These are phyloP conservation scores for Trifolium fragiferum DNA, from an alignment of 306 rosid species.

Conservation along the genomic window DNA sequence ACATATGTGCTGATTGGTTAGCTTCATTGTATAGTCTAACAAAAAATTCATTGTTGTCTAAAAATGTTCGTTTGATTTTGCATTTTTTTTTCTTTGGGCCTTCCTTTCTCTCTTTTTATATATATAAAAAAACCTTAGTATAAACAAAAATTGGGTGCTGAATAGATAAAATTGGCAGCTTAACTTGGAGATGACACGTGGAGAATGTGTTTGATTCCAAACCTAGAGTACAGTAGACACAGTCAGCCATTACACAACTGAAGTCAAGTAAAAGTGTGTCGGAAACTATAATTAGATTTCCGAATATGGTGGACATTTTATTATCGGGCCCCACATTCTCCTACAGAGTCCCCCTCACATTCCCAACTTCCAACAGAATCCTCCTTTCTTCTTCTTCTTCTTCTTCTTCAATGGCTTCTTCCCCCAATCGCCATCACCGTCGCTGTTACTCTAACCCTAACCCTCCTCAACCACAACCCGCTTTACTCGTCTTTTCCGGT, in stretches of 20 bases:
- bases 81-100: too few species aligned
- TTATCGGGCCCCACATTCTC: slow-evolving; percentile 55
- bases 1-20: too few species aligned
- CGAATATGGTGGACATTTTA: slow-evolving; percentile 60
- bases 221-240: background rate
- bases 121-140: too few species aligned
- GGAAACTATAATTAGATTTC: slow-evolving; percentile 30
- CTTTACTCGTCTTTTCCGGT: slow-evolving; percentile 90
- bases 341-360: too few species aligned
- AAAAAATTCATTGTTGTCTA: too few species aligned
- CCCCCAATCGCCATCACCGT: slow-evolving; percentile 43
- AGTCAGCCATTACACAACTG: background rate
- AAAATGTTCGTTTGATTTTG: too few species aligned
- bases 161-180: too few species aligned
- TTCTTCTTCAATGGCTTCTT: slow-evolving; percentile 51
- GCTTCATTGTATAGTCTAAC: too few species aligned
- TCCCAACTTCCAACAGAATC: slow-evolving; percentile 35
- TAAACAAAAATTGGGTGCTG: too few species aligned
- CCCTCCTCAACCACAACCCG: slow-evolving; percentile 51
- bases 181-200: too few species aligned
- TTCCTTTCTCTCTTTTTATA: too few species aligned
- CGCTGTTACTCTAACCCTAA: slow-evolving; percentile 53
- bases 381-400: slow-evolving; percentile 42
- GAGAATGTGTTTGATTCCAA: background rate
- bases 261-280: background rate